Conservation (phyloP, 2,329 filamentous ascomycete species). For the Aureobasidium uvarum region DNA sequence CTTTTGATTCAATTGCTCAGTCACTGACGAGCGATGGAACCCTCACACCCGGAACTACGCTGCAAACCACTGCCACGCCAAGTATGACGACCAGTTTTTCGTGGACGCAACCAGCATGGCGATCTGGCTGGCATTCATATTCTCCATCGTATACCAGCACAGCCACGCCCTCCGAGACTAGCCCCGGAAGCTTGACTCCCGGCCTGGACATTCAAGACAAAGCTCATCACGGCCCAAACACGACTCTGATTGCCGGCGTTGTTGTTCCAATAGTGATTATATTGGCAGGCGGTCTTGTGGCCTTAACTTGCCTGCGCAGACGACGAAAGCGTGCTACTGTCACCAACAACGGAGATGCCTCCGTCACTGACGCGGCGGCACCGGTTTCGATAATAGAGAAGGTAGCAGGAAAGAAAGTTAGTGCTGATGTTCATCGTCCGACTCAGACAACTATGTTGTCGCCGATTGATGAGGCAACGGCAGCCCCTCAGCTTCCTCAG, state of each 20-base stretch:
- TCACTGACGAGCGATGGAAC: background rate
- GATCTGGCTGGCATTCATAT: background rate
- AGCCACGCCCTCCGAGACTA: background rate
- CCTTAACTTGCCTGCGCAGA: conserved; percentile 12
- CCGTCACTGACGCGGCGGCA: background rate
- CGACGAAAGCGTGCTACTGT: background rate
- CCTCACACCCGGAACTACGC: background rate
- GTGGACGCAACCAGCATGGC: conserved; percentile 1
- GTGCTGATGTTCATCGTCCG: background rate
- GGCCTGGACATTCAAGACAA: background rate
- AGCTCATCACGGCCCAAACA: conserved; percentile 3
- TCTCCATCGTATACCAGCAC: background rate
- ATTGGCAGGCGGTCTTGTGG: background rate
- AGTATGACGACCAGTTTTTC: conserved; percentile 10
- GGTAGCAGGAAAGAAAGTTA: background rate
- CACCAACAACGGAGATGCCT: background rate
- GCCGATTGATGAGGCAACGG: conserved; percentile 5
- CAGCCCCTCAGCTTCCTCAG: background rate
- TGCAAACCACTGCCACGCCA: background rate
- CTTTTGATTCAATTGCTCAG: background rate
- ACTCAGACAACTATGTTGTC: background rate
- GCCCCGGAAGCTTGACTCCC: background rate
- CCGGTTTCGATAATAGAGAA: background rate
- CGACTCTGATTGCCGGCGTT: conserved; percentile 13
- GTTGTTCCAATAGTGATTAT: conserved; percentile 16